Percentiles rank a stretch among this genome's conserved stretches.
Evolutionary conservation across 768 basidiomycete species (phyloP).

Genomic region (Tulasnella calospora): DNA sequence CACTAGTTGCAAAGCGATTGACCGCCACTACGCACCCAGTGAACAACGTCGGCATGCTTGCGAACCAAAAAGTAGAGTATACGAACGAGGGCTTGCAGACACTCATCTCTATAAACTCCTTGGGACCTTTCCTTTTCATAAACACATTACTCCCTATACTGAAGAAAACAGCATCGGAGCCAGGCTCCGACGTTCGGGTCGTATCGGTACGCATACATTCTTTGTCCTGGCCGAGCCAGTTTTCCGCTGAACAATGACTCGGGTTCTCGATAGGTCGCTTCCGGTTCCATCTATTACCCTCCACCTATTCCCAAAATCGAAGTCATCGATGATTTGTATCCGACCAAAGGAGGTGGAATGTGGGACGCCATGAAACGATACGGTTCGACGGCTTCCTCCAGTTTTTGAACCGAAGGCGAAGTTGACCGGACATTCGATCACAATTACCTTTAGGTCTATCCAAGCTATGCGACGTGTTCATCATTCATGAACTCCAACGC

Average conservation of each 20-base stretch:
- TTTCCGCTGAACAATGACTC: not conserved
- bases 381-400: not conserved
- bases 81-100: conserved; percentile 25
- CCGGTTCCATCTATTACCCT: not conserved
- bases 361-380: conserved; percentile 1
- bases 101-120: conserved; percentile 36
- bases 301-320: not conserved
- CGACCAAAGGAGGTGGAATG: not conserved
- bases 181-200: conserved; percentile 55
- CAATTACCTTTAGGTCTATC: not conserved
- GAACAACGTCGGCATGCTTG: conserved; percentile 54
- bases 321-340: not conserved
- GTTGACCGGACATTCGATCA: not conserved
- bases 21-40: conserved; percentile 36
- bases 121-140: conserved; percentile 56
- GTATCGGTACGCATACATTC: conserved; percentile 44
- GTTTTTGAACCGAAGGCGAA: not conserved
- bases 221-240: not conserved
- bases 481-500: conserved; percentile 9
- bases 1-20: not conserved
- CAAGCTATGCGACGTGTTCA: conserved; percentile 2
- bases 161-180: conserved; percentile 45
- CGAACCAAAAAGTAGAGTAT: not conserved
- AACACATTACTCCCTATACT: conserved; percentile 51
- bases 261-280: not conserved